These are phyloP conservation scores for Clonostachys byssicola DNA, from an alignment of 2,329 filamentous ascomycete species.

Conservation along the genomic window DNA sequence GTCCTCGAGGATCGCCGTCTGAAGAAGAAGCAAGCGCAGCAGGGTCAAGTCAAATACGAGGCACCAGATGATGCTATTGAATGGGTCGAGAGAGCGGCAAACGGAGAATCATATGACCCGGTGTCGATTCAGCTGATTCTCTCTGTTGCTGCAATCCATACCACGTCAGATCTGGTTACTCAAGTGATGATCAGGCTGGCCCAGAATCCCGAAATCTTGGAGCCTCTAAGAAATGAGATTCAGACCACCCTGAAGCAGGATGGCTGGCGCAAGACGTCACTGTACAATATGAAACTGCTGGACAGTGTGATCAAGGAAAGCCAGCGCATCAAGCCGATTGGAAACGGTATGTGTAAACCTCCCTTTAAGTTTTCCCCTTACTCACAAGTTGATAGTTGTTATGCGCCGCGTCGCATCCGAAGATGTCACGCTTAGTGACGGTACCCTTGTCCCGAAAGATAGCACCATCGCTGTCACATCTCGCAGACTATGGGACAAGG, in stretches of 20 bases:
- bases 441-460: constrained; percentile 11
- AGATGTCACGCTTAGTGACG: constrained; percentile 9
- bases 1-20: constrained; percentile 38
- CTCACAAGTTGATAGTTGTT: neutral
- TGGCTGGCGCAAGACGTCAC: constrained; percentile 36
- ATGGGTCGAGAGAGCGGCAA: constrained; percentile 47
- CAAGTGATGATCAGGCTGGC: constrained; percentile 25
- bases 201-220: constrained; percentile 26
- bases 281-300: constrained; percentile 37
- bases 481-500: constrained; percentile 9
- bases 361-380: neutral
- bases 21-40: constrained; percentile 20
- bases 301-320: constrained; percentile 48
- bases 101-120: constrained; percentile 4
- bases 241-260: constrained; percentile 2
- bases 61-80: constrained; percentile 39
- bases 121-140: constrained; percentile 10
- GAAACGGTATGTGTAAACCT: constrained; percentile 14
- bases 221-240: constrained; percentile 35
- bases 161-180: constrained; percentile 29
- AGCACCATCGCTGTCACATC: constrained; percentile 6
- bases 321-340: constrained; percentile 38
- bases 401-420: constrained; percentile 2
- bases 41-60: constrained; percentile 26
- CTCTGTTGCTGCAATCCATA: constrained; percentile 49